Percentiles rank a stretch among this genome's conserved stretches.
Conservation (phyloP, 1,139 yeast genomes). For the Geotrichum candidum region DNA sequence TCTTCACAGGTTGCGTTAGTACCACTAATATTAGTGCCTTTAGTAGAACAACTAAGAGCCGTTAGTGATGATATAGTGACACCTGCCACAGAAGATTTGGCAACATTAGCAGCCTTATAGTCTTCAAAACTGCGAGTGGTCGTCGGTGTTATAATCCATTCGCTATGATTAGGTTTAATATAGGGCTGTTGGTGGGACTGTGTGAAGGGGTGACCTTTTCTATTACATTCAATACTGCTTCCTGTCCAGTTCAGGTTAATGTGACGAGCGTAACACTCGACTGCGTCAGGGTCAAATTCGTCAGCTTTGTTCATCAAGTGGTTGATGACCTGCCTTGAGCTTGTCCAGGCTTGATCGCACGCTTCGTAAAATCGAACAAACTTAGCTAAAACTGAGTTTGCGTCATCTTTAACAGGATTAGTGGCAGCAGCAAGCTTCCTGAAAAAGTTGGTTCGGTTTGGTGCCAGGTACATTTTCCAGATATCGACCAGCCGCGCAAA, state of each 20-base stretch:
- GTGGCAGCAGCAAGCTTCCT: neutral
- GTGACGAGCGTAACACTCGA: neutral
- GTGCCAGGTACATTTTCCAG: constrained; percentile 1
- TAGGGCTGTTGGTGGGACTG: neutral
- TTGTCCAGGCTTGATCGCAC: neutral
- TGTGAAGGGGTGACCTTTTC: neutral
- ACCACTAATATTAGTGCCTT: no score
- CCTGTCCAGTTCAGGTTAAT: neutral
- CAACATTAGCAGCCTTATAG: neutral
- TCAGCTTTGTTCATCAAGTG: neutral
- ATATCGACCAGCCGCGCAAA: constrained; percentile 1
- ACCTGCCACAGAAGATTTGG: neutral
- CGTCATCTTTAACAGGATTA: neutral
- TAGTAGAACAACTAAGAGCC: no score
- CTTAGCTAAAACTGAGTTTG: neutral
- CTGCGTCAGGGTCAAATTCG: neutral
- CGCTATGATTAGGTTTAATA: neutral
- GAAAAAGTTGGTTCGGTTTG: neutral
- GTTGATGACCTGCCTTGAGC: neutral
- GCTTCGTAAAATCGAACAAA: neutral
- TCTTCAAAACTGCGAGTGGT: neutral
- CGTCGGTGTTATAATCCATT: neutral
- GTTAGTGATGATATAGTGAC: neutral
- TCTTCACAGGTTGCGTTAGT: no score
- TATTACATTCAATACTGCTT: neutral